Evolutionary conservation across 2,329 filamentous ascomycete species (phyloP), one percentile per base, ranked within the genome.

Genomic region (Onygenales sp.): DNA sequence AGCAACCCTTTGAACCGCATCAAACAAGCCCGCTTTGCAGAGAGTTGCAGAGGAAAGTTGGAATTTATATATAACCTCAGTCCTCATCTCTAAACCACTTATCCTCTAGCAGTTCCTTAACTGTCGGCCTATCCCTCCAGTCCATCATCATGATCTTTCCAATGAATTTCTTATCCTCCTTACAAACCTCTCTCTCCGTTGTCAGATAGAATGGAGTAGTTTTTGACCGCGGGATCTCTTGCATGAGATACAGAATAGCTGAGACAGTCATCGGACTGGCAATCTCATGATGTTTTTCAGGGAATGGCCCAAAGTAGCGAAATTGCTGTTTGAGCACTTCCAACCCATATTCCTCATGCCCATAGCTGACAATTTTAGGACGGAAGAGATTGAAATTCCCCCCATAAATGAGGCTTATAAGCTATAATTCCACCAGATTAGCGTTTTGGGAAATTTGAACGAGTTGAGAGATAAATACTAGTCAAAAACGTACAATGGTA

Each of bases 251-350:
- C 32, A 55, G 14, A 48, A 58, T 54, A n/a, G 45, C 49, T 5
- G 13, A 43, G 13, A 55, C 35, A 42, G 57, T 55, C 43, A 46
- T 42, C 3, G 38, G 47, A 31, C 41, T 32, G 10, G 48, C 51
- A 33, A 58, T 51, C 31, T 57, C 53, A 41, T 53, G 39, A n/a
- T 57, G 55, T 38, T 54, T 54, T 7, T 10, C 51, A 17, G 55
- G 57, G 21, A 48, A 58, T 61, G 67, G 59, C 6, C 59, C 57
- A 43, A 59, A 61, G 42, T 57, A 58, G 7, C 57, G 53, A 36
- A 59, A 61, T 39, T 60, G 57, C 48, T 58, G 57, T 33, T 57
- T 60, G 21, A 61, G 35, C 21, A 59, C 55, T 51, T 61, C 57
- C 10, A 60, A 42, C 2, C 41, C 48, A 21, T 61, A 61, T 38